Conservation (phyloP, 2,329 filamentous ascomycete genomes). For the Keithomyces neogunnii region DNA sequence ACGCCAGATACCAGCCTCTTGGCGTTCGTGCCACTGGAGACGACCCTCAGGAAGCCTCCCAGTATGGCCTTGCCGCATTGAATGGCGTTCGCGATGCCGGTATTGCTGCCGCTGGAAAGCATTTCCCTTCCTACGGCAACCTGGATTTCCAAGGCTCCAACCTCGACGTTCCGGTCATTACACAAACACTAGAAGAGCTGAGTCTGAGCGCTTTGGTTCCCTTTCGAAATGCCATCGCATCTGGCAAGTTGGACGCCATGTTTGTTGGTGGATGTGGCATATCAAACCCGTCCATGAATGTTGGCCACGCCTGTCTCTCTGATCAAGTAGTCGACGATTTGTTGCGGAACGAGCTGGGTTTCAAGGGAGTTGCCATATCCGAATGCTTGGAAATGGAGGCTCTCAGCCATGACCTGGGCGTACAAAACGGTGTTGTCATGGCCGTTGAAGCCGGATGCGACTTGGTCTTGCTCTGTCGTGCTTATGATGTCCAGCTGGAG, state of each 20-base stretch:
- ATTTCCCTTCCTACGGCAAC: slow-evolving; percentile 94
- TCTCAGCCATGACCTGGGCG: slow-evolving; percentile 90
- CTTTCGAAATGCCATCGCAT: slow-evolving; percentile 80
- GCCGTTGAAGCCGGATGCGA: slow-evolving; percentile 95
- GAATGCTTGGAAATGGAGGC: slow-evolving; percentile 97
- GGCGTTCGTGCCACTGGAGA: slow-evolving; percentile 86
- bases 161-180: slow-evolving; percentile 89
- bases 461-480: slow-evolving; percentile 78
- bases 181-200: slow-evolving; percentile 84
- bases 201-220: slow-evolving; percentile 87
- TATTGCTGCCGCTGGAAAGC: slow-evolving; percentile 83
- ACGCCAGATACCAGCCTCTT: slow-evolving; percentile 81
- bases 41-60: slow-evolving; percentile 89
- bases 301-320: slow-evolving; percentile 89
- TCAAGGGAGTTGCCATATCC: slow-evolving; percentile 86
- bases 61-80: slow-evolving; percentile 84
- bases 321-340: slow-evolving; percentile 90
- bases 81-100: slow-evolving; percentile 90
- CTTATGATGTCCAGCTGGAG: slow-evolving; percentile 82
- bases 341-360: slow-evolving; percentile 78
- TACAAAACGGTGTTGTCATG: slow-evolving; percentile 94
- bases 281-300: slow-evolving; percentile 82
- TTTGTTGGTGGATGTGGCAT: slow-evolving; percentile 94
- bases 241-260: slow-evolving; percentile 79
- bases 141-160: slow-evolving; percentile 88